Evolutionary conservation across 2,329 filamentous ascomycete genomes (phyloP), one percentile per base, ranked within the genome.

Genomic region (Cladophialophora carrionii): DNA sequence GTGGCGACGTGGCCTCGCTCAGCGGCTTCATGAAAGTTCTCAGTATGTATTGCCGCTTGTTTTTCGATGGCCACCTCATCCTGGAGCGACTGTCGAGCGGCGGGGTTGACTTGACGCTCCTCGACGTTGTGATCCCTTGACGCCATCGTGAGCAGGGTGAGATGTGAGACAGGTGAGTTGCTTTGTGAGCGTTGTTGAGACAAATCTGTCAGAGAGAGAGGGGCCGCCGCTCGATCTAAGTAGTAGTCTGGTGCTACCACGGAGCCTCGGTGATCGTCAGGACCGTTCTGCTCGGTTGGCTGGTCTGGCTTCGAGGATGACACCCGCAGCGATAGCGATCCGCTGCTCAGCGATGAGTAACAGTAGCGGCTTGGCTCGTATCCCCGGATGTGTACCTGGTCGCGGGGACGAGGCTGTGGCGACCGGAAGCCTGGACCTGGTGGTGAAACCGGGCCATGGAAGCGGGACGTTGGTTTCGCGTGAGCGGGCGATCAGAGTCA

Each of bases 1-100:
- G 82, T 83, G 0, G 80, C 82, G 4, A 74, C 73, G 49, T 81
- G 77, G 7, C 82, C 81, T 10, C 74, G 73, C 54, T 78, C 80
- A 24, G 62, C 62, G 2, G 49, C 48, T 10, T 32, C 37, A 31
- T 64, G 57, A n/a, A 60, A 51, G 52, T 54, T 29, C 29, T 54
- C 52, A 72, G 41, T 57, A 34, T 66, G 65, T 24, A 66, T 63
- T 22, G 57, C 65, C 14, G 80, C 81, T 6, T 43, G 37, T 43
- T 43, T 43, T 43, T 43, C 37, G 37, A n/a, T n/a, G 37, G 78
- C 78, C 52, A 77, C 75, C 51, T 74, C 76, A 41, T 68, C 69
- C n/a, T 71, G 64, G 37, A 66, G 53, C 8, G 63, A 61, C 9
- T 59, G 66, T n/a, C 63, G 63, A 17, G 52, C 32, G 24, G 61